Conservation (phyloP, 1,139 yeast species). For the Pichia sp. region DNA sequence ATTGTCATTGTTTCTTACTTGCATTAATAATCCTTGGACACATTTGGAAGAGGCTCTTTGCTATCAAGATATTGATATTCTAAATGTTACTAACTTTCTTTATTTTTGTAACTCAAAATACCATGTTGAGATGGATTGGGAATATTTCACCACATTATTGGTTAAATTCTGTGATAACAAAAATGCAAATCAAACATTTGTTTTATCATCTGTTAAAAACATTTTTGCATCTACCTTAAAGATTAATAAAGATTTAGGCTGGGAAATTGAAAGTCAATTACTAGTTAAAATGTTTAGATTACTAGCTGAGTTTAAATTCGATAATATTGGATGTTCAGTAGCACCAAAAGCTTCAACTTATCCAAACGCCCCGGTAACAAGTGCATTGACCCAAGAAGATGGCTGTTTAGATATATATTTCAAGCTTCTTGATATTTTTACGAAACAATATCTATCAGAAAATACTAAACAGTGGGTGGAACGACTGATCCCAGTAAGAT, state of each 20-base stretch:
- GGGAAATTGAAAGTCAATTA: slow-evolving; percentile 28
- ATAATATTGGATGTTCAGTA: slow-evolving; percentile 20
- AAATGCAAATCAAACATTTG: neutral
- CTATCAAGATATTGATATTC: slow-evolving; percentile 8
- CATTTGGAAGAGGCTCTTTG: slow-evolving; percentile 15
- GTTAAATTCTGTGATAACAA: slow-evolving; percentile 13
- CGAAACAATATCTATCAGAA: slow-evolving; percentile 14
- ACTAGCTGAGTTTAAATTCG: slow-evolving; percentile 26
- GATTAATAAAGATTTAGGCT: slow-evolving; percentile 20
- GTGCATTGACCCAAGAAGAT: slow-evolving; percentile 16
- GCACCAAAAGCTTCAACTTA: slow-evolving; percentile 12
- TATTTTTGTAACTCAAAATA: slow-evolving; percentile 21
- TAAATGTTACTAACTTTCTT: slow-evolving; percentile 20
- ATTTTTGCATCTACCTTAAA: slow-evolving; percentile 18
- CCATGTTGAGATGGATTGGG: slow-evolving; percentile 26
- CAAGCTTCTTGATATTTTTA: slow-evolving; percentile 23
- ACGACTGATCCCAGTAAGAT: slow-evolving; percentile 29
- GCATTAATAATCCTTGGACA: slow-evolving; percentile 24
- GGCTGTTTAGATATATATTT: slow-evolving; percentile 29
- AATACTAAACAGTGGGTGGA: slow-evolving; percentile 22
- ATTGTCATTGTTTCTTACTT: slow-evolving; percentile 16
- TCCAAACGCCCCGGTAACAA: slow-evolving; percentile 15
- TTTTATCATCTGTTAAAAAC: slow-evolving; percentile 5
- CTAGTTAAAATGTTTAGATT: slow-evolving; percentile 25
- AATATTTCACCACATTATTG: slow-evolving; percentile 15